Conservation (phyloP, 73 alveolate species). For the Paramecium primaurelia region DNA sequence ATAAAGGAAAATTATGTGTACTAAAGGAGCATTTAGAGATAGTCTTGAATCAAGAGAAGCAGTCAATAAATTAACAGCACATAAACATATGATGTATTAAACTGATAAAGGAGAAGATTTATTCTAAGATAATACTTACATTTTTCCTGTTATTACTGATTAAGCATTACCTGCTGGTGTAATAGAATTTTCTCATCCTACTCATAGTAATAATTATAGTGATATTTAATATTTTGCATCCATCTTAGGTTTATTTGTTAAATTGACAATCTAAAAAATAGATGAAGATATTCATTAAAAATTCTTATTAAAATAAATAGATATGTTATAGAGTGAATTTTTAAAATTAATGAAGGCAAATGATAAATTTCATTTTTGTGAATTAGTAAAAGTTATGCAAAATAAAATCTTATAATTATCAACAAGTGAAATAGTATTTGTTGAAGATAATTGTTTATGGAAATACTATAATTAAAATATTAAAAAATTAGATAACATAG, state of each 20-base stretch:
- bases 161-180: conserved; percentile 10
- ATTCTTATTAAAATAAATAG: background rate
- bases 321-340: background rate
- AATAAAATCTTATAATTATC: background rate
- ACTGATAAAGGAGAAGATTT: conserved; percentile 22
- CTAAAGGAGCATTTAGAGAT: conserved; percentile 40
- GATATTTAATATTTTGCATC: conserved; percentile 47
- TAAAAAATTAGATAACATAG: background rate
- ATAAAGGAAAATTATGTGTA: conserved; percentile 2
- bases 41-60: conserved; percentile 32
- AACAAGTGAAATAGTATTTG: background rate
- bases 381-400: background rate
- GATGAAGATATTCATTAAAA: background rate
- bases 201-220: background rate
- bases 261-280: background rate
- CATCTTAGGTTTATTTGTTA: background rate
- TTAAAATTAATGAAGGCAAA: background rate
- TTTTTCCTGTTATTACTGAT: background rate
- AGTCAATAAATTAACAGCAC: conserved; percentile 2
- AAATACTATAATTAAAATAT: background rate
- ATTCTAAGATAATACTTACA: conserved; percentile 5
- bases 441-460: background rate
- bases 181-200: conserved; percentile 37
- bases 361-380: background rate
- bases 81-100: conserved; percentile 42